Evolutionary conservation across 306 rosid genomes (phyloP).

Genomic region (Inga leiocalycina): DNA sequence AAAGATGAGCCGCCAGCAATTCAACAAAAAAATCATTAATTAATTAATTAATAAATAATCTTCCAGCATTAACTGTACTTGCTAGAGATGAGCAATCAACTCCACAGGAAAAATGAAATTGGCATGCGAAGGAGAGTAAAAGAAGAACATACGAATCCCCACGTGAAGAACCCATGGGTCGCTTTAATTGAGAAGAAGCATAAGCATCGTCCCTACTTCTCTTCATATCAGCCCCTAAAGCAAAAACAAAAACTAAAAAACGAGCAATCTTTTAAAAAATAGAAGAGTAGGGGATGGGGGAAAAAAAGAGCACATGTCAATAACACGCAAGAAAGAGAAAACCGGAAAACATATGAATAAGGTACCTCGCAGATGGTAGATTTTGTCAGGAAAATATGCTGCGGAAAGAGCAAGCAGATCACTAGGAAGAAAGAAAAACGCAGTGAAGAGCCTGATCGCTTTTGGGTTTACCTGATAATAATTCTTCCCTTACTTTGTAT

Average conservation of each 20-base stretch:
- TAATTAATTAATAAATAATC: background rate
- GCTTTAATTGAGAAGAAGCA: constrained; percentile 63
- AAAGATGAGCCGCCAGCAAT: constrained; percentile 36
- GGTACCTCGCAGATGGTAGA: constrained; percentile 33
- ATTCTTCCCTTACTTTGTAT: constrained; percentile 27
- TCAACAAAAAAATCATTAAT: constrained; percentile 24
- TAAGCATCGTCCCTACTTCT: constrained; percentile 64
- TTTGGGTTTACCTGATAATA: constrained; percentile 4
- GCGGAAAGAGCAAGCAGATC: constrained; percentile 35
- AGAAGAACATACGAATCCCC: constrained; percentile 62
- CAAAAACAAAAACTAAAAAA: constrained; percentile 1
- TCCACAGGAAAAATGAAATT: constrained; percentile 28
- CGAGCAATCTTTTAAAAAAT: constrained; percentile 6
- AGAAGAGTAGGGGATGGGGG: background rate
- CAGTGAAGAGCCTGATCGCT: constrained; percentile 43
- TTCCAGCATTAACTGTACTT: background rate
- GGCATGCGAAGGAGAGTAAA: constrained; percentile 8
- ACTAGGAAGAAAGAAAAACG: constrained; percentile 9
- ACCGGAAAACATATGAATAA: constrained; percentile 5
- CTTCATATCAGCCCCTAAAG: constrained; percentile 57
- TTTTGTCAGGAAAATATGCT: constrained; percentile 30
- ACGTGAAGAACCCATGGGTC: constrained; percentile 63
- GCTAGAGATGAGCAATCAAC: constrained; percentile 24
- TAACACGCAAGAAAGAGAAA: constrained; percentile 21
- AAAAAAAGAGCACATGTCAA: constrained; percentile 30